phyloP scores from a whole-genome alignment of 306 rosid genomes.

The Quercus wislizeni region DNA sequence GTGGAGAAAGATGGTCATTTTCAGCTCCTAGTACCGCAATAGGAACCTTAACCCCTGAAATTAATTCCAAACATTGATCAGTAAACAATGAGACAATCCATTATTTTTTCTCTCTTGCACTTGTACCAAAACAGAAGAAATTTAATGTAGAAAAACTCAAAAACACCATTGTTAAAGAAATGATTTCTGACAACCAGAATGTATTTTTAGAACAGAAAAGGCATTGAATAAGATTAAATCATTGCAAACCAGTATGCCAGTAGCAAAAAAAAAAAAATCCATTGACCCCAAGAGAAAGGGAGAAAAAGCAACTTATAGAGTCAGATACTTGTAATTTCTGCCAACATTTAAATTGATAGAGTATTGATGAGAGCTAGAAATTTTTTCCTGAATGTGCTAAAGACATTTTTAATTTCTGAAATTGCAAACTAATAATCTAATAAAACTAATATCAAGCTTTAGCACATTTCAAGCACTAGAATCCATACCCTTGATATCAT shows the following conservation, averaged over 20 bases:
- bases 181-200: neutral
- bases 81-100: neutral
- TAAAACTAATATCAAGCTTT: neutral
- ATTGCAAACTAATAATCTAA: neutral
- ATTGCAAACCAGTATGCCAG: neutral
- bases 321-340: neutral
- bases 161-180: neutral
- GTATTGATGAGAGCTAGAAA: neutral
- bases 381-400: neutral
- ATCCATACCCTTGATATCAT: conserved; percentile 63
- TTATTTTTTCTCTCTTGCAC: neutral
- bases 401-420: neutral
- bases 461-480: neutral
- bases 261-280: neutral
- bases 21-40: conserved; percentile 61
- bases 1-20: conserved; percentile 45
- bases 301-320: neutral
- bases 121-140: neutral
- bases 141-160: neutral
- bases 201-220: too few species aligned
- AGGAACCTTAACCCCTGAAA: conserved; percentile 57
- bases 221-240: neutral
- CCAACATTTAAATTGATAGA: neutral
- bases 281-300: neutral
- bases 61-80: conserved; percentile 1